Base-by-base conservation (phyloP, 129 eudicot species). In the Helichrysum umbraculigerum region DNA sequence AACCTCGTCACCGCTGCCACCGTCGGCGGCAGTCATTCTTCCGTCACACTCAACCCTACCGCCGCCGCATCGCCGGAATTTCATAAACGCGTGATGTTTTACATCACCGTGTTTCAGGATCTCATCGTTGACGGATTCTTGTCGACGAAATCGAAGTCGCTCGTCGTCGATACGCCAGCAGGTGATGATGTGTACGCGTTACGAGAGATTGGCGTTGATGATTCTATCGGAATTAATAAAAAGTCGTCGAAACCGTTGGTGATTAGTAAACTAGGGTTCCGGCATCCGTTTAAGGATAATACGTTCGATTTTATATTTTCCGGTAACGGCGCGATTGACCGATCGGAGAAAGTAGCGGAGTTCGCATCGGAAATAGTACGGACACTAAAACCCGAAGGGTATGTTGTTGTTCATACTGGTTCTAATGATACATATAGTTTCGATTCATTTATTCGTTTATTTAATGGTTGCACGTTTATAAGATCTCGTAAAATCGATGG, bases 331-430 rank as follows among this genome's bases (percentile, higher is more conserved):
- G 79, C 75, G 66, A 69, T 88, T 9, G 96, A 87, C 42, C 66
- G 67, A 30, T 80, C 91, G 74, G 74, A 7, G 42, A 82, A 69
- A 57, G 78, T 77, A 37, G 83, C 68, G 14, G 81, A 60, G 22
- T 82, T 88, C 19, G 86, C 89, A 19, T 85, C 79, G 5, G 98
- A 93, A 86, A 81, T 88, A 57, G 73, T 57, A 0, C 78, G 98
- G 85, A 88, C 93, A 41, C 81, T 93, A n/a, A 88, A 88, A 82
- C 91, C 97, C 87, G 91, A 89, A 87, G 97, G 96, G 86, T 89
- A 74, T 75, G 47, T 87, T 14, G 91, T 92, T 44, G 88, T 87
- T 70, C 97, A 92, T 61, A 89, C 90, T 5, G 83, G 66, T 29
- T 77, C 96, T 2, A 84, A 61, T 28, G 98, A 92, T 83, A 71